Conservation (phyloP, 768 basidiomycete species). For the Trametopsis cervina region DNA sequence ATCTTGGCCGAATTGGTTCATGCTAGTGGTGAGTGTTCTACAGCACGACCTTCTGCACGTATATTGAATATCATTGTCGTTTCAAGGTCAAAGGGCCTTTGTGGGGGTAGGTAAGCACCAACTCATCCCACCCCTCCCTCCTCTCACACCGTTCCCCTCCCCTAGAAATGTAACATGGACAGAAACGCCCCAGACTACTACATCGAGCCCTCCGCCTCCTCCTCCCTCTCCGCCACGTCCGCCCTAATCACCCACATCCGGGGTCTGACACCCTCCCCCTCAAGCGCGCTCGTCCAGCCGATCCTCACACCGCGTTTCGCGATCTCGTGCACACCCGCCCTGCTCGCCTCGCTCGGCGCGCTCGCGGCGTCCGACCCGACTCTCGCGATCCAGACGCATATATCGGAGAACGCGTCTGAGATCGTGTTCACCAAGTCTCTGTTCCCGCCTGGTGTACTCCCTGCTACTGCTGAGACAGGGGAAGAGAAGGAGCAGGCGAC, state of each 20-base stretch:
- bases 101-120: slow-evolving; percentile 60
- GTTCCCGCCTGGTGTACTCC: slow-evolving; percentile 41
- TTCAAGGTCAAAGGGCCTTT: slow-evolving; percentile 74
- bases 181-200: slow-evolving; percentile 62
- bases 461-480: slow-evolving; percentile 3
- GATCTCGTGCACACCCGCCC: slow-evolving; percentile 72
- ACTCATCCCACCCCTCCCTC: background rate
- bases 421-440: slow-evolving; percentile 55
- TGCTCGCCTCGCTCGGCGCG: slow-evolving; percentile 54
- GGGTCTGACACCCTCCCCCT: slow-evolving; percentile 31
- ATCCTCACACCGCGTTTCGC: slow-evolving; percentile 96
- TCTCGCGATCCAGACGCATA: slow-evolving; percentile 87
- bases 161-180: slow-evolving; percentile 89
- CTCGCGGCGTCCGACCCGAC: slow-evolving; percentile 52
- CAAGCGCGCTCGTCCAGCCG: slow-evolving; percentile 64
- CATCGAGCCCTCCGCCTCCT: slow-evolving; percentile 50
- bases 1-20: slow-evolving; percentile 71
- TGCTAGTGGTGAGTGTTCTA: slow-evolving; percentile 40
- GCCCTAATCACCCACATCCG: slow-evolving; percentile 67
- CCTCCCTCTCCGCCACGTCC: slow-evolving; percentile 56
- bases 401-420: slow-evolving; percentile 79
- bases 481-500: slow-evolving; percentile 21
- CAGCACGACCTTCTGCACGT: background rate
- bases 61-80: background rate
- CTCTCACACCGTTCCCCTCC: slow-evolving; percentile 4